Percentiles rank a stretch among this genome's conserved stretches.
Conservation (phyloP, 2,329 filamentous ascomycete genomes). For the Amauroascus verrucosus region DNA sequence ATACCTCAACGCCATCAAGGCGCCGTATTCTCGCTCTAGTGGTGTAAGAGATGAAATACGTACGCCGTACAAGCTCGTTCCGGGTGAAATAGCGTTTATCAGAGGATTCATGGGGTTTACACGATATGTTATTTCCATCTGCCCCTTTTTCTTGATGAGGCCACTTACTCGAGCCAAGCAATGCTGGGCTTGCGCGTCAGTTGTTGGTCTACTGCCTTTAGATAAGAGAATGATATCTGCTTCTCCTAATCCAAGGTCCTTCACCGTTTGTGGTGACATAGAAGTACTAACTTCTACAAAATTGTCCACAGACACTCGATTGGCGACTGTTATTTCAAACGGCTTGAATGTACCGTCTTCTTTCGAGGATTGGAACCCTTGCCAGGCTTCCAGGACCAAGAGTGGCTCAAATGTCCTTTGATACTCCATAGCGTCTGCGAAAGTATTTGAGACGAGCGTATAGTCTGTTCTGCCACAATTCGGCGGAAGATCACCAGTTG, state of each 20-base stretch:
- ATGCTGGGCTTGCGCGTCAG: conserved; percentile 56
- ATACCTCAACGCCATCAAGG: conserved; percentile 80
- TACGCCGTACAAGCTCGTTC: conserved; percentile 58
- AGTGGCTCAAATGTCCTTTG: conserved; percentile 84
- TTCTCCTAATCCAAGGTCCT: conserved; percentile 63
- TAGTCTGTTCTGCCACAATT: conserved; percentile 59
- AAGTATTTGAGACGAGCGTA: conserved; percentile 64
- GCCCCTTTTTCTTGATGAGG: conserved; percentile 68
- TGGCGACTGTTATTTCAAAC: conserved; percentile 80
- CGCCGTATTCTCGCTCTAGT: conserved; percentile 89
- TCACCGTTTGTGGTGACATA: conserved; percentile 59
- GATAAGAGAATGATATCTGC: conserved; percentile 86
- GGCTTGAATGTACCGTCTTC: conserved; percentile 72
- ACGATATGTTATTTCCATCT: conserved; percentile 75
- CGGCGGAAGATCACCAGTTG: conserved; percentile 75
- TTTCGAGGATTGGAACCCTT: conserved; percentile 78
- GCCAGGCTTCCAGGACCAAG: conserved; percentile 88
- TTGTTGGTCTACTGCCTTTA: conserved; percentile 59
- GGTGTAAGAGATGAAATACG: conserved; percentile 91
- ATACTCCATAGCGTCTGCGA: conserved; percentile 66
- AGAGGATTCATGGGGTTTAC: conserved; percentile 58
- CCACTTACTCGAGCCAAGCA: conserved; percentile 78
- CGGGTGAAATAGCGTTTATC: conserved; percentile 56
- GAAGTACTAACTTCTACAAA: conserved; percentile 85
- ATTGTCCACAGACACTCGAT: conserved; percentile 79